phyloP scores from a whole-genome alignment of 1,139 yeast species.

The Lodderomyces orthopsilosis region DNA sequence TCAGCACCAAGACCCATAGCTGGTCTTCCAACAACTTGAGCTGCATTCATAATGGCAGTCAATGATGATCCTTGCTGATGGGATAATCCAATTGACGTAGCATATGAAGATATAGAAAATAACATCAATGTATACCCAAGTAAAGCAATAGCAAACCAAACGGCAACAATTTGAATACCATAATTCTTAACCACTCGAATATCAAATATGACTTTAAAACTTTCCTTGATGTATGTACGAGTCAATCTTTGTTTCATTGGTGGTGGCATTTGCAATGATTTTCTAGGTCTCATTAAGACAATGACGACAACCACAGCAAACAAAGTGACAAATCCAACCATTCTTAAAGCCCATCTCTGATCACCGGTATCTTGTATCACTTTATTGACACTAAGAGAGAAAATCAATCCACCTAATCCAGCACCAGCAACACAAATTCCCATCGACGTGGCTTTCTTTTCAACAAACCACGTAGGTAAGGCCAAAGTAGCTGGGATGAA shows the following conservation, averaged over 20 bases:
- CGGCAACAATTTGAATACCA: slow-evolving; percentile 42
- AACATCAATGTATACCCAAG: slow-evolving; percentile 60
- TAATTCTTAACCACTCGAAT: slow-evolving; percentile 27
- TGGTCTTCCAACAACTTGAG: slow-evolving; percentile 68
- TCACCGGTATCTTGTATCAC: slow-evolving; percentile 50
- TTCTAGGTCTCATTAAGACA: slow-evolving; percentile 45
- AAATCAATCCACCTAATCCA: slow-evolving; percentile 65
- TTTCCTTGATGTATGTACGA: slow-evolving; percentile 19
- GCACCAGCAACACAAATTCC: slow-evolving; percentile 62
- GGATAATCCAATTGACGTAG: slow-evolving; percentile 56
- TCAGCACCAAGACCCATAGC: slow-evolving; percentile 58
- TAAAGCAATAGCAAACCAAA: slow-evolving; percentile 57
- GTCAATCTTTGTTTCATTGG: slow-evolving; percentile 23
- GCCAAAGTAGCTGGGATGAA: slow-evolving; percentile 59
- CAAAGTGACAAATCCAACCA: slow-evolving; percentile 51
- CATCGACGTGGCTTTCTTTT: slow-evolving; percentile 55
- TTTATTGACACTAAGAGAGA: slow-evolving; percentile 47
- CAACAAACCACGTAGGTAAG: slow-evolving; percentile 63
- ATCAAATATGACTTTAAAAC: slow-evolving; percentile 26
- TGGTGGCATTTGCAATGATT: slow-evolving; percentile 18
- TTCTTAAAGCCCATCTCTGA: slow-evolving; percentile 66
- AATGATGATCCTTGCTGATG: slow-evolving; percentile 55
- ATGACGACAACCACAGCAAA: slow-evolving; percentile 34
- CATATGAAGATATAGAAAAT: slow-evolving; percentile 61
- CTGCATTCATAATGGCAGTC: slow-evolving; percentile 62